Conservation (phyloP, 2,329 filamentous ascomycete genomes). For the Penicillium sp. region DNA sequence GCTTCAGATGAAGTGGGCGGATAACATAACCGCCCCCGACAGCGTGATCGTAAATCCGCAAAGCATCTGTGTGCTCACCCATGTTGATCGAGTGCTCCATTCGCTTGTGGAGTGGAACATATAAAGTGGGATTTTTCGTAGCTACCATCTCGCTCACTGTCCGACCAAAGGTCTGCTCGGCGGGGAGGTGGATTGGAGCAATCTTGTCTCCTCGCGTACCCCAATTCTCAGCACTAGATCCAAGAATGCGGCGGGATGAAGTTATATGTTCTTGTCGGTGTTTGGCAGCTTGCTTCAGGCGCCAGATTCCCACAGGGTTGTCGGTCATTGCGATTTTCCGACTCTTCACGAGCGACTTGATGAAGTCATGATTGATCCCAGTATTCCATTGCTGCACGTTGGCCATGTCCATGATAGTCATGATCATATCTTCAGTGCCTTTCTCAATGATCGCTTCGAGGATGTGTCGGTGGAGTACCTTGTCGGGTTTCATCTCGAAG, state of each 20-base stretch:
- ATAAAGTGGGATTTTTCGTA: constrained; percentile 31
- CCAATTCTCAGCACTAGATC: constrained; percentile 22
- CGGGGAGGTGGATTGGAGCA: constrained; percentile 15
- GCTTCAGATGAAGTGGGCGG: constrained; percentile 35
- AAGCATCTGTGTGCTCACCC: constrained; percentile 33
- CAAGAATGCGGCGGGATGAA: constrained; percentile 36
- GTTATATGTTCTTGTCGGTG: constrained; percentile 31
- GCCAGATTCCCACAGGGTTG: constrained; percentile 39
- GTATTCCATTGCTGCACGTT: constrained; percentile 34
- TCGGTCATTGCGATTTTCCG: constrained; percentile 36
- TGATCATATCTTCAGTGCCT: constrained; percentile 33
- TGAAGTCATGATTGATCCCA: constrained; percentile 28
- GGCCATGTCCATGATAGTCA: constrained; percentile 32
- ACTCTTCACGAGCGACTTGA: constrained; percentile 34
- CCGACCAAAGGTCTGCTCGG: constrained; percentile 25
- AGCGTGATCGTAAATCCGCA: constrained; percentile 32
- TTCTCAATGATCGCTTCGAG: constrained; percentile 41
- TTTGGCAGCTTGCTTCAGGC: constrained; percentile 40
- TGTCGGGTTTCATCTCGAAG: constrained; percentile 38
- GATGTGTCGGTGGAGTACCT: constrained; percentile 40
- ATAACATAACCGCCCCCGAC: constrained; percentile 30
- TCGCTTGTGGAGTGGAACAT: constrained; percentile 35
- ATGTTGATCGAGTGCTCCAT: constrained; percentile 39
- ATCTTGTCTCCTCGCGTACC: constrained; percentile 13
- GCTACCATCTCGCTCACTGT: constrained; percentile 28